Base-by-base conservation (phyloP, 495 filamentous ascomycete species). In the Neurospora sp. region DNA sequence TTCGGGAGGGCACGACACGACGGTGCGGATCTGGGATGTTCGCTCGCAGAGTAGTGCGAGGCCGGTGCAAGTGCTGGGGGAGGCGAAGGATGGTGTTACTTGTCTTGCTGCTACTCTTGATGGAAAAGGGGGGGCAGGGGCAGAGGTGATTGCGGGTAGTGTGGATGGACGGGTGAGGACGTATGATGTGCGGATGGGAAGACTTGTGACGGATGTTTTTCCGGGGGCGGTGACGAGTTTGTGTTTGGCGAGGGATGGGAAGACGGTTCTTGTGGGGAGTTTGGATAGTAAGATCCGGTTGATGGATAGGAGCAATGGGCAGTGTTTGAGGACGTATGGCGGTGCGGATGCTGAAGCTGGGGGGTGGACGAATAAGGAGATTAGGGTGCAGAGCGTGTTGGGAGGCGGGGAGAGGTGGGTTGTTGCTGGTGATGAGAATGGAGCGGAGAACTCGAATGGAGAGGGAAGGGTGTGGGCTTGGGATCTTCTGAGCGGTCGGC, bases 161-260 rank as follows among this genome's bases (percentile, higher is more conserved):
- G 94, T 97, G 42, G 96, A 99, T 82, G 96, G 94, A 23, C 86
- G 91, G 75, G 87, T 94, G 9, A 86, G 96, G 72, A 83, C 87
- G 59, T 98, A 99, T 82, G 96, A 99, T 83, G 77, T 98, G n/a
- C 86, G 94, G 37, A 92, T 89, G 88, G 96, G 96, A 0, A 83
- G 84, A 75, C 85, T 91, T 20, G 87, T 88, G 18, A 89, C 90
- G 5, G 96, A 99, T 83, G 89, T 94, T 10, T 77, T 94, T 71
- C 89, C 90, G 39, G 83, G 87, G 70, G 84, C 82, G 72, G 87
- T 89, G 3, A 97, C 94, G 12, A 92, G 90, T 77, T 80, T 97
- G 44, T 85, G 83, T 31, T 82, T 92, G 71, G 92, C 91, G 16
- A 85, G 83, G 69, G 92, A 93, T 75, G 92, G 91, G 5, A 90